Evolutionary conservation across 495 filamentous ascomycete species (phyloP), one percentile per base, ranked within the genome.

Genomic region (Aspergillus nidulans): DNA sequence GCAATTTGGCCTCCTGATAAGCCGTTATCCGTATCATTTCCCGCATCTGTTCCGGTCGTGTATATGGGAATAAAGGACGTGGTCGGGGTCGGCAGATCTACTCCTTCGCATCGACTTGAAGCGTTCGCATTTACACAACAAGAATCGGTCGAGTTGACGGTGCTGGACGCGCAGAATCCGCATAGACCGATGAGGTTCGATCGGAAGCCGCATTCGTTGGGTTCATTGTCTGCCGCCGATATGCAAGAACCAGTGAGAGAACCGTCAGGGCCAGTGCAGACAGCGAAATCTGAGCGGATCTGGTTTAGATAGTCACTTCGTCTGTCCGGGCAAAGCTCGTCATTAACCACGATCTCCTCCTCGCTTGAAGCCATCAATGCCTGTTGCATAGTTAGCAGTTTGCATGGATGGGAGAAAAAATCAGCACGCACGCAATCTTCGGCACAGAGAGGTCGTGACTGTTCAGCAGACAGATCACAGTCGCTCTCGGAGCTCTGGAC

Each of bases 221-320:
- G 84, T 72, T 99, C 91, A 65, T 97, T 99, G 25, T 75, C 66
- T 26, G 81, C 78, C 50, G 85, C 95, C 38, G 78, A 73, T 34
- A 97, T 83, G 73, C 95, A 99, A 49, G 71, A 74, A 40, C 78
- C 80, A 26, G 80, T 85, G 24, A 99, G 77, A 5, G 95, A 87
- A 48, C 88, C 75, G 12, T 85, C 81, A 7, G 95, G 95, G 47
- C 90, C 71, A 10, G 91, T 81, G 70, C 95, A 99, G 59, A 90
- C 87, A 9, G 86, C 88, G 65, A 97, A 96, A 68, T 99, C 95
- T 47, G 95, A 89, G 57, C 90, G 83, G 62, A 97, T 91, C 64
- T 95, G 86, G 24, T 74, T 71, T 60, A 88, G 77, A 24, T 88
- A 88, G 59, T 87, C 79, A 49, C 69, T 67, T 38, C 76, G 74